A percentile compares a stretch with the other conserved stretches of the same genome.
Evolutionary conservation across 768 basidiomycete species (phyloP).

Genomic region (Lyophyllum decastes): DNA sequence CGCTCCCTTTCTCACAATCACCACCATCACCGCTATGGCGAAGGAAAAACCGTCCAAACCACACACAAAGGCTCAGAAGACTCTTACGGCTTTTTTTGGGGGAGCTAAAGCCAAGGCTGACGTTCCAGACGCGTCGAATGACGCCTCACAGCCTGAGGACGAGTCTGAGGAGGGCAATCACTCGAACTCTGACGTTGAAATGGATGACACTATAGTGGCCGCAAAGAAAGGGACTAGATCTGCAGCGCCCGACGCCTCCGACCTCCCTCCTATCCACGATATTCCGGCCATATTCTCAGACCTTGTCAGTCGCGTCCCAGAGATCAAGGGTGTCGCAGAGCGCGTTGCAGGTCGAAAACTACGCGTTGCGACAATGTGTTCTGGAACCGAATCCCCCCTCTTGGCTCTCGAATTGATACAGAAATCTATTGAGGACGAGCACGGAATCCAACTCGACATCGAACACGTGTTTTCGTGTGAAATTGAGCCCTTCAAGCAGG

Average conservation of each 20-base stretch:
- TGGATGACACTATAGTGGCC: slow-evolving; percentile 28
- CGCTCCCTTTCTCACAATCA: slow-evolving; percentile 14
- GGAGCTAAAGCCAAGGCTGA: slow-evolving; percentile 35
- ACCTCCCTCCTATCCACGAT: slow-evolving; percentile 76
- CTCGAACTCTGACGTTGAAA: slow-evolving; percentile 32
- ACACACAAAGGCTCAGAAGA: slow-evolving; percentile 47
- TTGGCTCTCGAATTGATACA: slow-evolving; percentile 87
- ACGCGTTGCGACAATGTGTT: slow-evolving; percentile 96
- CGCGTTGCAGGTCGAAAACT: slow-evolving; percentile 78
- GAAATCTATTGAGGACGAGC: slow-evolving; percentile 70
- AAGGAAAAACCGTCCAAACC: slow-evolving; percentile 42
- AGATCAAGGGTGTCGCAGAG: slow-evolving; percentile 66
- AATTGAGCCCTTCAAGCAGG: slow-evolving; percentile 96
- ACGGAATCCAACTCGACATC: slow-evolving; percentile 63
- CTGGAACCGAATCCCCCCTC: slow-evolving; percentile 93
- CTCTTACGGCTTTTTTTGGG: slow-evolving; percentile 57
- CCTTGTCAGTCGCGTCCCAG: slow-evolving; percentile 64
- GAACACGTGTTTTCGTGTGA: slow-evolving; percentile 97
- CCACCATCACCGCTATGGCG: slow-evolving; percentile 39
- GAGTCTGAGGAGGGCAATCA: slow-evolving; percentile 24
- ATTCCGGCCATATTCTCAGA: slow-evolving; percentile 76
- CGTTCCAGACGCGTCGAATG: slow-evolving; percentile 32
- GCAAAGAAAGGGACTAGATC: slow-evolving; percentile 38
- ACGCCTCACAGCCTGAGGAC: slow-evolving; percentile 26
- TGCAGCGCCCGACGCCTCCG: slow-evolving; percentile 57